phyloP scores from a whole-genome alignment of 768 basidiomycete genomes.

The Guyanaporus albipodus region DNA sequence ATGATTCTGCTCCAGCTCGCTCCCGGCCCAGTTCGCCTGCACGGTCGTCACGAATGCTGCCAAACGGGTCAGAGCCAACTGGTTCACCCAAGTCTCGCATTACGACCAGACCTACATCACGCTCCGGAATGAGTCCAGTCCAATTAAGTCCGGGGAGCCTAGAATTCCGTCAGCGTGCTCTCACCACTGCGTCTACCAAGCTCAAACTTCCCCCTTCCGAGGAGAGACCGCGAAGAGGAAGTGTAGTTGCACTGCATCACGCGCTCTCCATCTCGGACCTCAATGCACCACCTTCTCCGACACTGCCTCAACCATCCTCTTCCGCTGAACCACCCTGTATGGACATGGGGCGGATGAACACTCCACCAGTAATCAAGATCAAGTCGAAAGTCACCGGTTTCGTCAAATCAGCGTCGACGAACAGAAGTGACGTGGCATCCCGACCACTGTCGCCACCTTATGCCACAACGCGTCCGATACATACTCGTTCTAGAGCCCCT shows the following conservation, averaged over 20 bases:
- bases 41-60: conserved; percentile 34
- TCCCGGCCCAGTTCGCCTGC: conserved; percentile 39
- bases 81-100: conserved; percentile 26
- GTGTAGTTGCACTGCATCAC: conserved; percentile 24
- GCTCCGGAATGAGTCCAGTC: conserved; percentile 7
- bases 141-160: conserved; percentile 9
- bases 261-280: conserved; percentile 24
- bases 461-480: conserved; percentile 30
- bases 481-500: conserved; percentile 24
- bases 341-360: conserved; percentile 12
- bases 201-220: conserved; percentile 28
- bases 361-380: conserved; percentile 36
- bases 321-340: conserved; percentile 11
- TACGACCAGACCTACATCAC: conserved; percentile 31
- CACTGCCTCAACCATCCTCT: conserved; percentile 14
- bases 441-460: conserved; percentile 34
- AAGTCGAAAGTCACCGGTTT: conserved; percentile 60
- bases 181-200: conserved; percentile 22
- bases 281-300: conserved; percentile 11
- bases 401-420: conserved; percentile 32
- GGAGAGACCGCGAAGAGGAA: conserved; percentile 33
- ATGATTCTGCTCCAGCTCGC: conserved; percentile 39
- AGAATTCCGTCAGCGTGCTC: conserved; percentile 32
- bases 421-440: conserved; percentile 33
- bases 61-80: conserved; percentile 29